Evolutionary conservation across 257 asterid species (phyloP).

Genomic region (Asclepias syriaca): DNA sequence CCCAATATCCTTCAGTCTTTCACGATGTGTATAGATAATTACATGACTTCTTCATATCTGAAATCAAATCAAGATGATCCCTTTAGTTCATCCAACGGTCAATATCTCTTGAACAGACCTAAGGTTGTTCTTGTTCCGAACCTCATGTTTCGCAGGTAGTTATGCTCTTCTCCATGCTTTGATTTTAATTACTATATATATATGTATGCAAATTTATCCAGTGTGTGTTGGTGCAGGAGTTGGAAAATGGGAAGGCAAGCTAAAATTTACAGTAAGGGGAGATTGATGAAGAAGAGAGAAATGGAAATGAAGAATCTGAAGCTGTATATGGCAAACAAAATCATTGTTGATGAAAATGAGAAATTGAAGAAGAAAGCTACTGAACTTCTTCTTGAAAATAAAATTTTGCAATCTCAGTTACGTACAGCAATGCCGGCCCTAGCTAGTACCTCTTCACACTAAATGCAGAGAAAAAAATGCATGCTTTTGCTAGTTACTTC

Average conservation of each 20-base stretch:
- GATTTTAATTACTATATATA: not conserved
- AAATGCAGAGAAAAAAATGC: too few species aligned
- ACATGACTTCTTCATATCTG: not conserved
- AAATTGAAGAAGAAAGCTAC: constrained; percentile 23
- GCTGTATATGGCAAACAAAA: constrained; percentile 31
- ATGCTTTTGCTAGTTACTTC: too few species aligned
- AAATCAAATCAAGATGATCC: constrained; percentile 9
- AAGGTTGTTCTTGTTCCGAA: constrained; percentile 10
- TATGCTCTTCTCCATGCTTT: too few species aligned
- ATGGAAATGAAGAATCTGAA: constrained; percentile 34
- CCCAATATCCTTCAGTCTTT: not conserved
- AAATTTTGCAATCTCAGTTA: constrained; percentile 20
- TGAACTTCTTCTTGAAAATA: constrained; percentile 35
- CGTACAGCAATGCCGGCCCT: constrained; percentile 2
- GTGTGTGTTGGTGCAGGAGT: constrained; percentile 1
- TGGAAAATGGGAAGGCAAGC: constrained; percentile 16
- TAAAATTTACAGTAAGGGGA: constrained; percentile 10
- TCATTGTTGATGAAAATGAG: constrained; percentile 34
- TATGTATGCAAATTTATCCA: too few species aligned
- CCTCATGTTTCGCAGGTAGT: constrained; percentile 10
- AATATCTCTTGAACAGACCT: not conserved
- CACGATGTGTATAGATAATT: constrained; percentile 7
- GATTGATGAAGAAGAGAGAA: constrained; percentile 24
- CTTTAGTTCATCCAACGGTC: not conserved
- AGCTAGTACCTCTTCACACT: too few species aligned